These are phyloP conservation scores for Rubia yunnanensis DNA, from an alignment of 257 asterid species.

Conservation along the genomic window DNA sequence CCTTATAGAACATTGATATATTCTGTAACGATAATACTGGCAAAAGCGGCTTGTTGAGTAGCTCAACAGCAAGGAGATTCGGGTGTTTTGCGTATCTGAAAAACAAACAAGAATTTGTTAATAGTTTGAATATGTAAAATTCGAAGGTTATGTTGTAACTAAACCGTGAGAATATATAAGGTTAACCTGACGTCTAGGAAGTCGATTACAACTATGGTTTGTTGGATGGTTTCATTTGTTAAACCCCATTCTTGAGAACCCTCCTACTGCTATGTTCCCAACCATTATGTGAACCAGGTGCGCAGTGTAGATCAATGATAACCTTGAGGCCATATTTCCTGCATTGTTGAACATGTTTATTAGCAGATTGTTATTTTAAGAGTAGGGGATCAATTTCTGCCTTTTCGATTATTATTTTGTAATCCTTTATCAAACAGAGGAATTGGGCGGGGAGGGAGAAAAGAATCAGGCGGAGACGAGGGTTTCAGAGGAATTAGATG, in stretches of 20 bases:
- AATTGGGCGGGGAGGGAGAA: too few relatives aligned
- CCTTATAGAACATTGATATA: constrained; percentile 31
- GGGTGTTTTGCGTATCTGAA: constrained; percentile 44
- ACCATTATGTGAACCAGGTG: constrained; percentile 72
- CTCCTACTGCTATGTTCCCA: constrained; percentile 58
- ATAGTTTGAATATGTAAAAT: too few relatives aligned
- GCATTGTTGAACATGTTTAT: too few relatives aligned
- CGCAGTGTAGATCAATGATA: constrained; percentile 64
- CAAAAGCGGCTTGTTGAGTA: constrained; percentile 59
- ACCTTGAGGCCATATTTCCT: constrained; percentile 55
- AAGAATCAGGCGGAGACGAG: too few relatives aligned
- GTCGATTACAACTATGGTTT: constrained; percentile 41
- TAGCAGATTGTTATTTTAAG: too few relatives aligned
- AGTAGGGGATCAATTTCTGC: too few relatives aligned
- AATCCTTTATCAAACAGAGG: too few relatives aligned
- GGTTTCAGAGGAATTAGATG: too few relatives aligned
- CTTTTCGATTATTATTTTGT: too few relatives aligned
- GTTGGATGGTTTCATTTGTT: constrained; percentile 40
- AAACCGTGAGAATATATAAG: background rate
- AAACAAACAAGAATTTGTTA: background rate
- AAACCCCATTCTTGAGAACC: constrained; percentile 73
- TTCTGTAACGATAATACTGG: constrained; percentile 43
- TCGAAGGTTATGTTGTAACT: too few relatives aligned
- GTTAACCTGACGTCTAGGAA: constrained; percentile 40
- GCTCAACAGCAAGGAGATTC: constrained; percentile 55